Base-by-base conservation (phyloP, 2,329 filamentous ascomycete species). In the Microdochium bolleyi region DNA sequence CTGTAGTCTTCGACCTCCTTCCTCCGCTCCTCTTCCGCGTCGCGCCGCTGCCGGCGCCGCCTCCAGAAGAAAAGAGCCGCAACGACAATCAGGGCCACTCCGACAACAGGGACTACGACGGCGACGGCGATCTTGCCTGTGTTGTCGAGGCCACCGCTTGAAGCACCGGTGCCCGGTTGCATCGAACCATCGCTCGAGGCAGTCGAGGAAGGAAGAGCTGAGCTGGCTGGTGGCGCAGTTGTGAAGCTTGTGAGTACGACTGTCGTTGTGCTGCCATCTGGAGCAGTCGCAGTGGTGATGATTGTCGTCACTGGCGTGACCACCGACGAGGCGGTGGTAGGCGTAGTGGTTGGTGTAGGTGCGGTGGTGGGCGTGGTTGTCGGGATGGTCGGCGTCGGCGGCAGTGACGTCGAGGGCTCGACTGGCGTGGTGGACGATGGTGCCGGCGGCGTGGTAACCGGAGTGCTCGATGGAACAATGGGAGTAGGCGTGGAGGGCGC, bases 1-100 rank as follows among this genome's bases (percentile, higher is more conserved):
- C 88, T 87, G 67, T 97, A 97, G 66, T 97, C 94, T 68, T 97
- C 92, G 11, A 96, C 91, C 70, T 99, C 94, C 73, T 96, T 96
- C 57, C 92, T 83, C 50, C 94, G 83, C 62, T 92, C 84, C 66
- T 96, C 94, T 64, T 94, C 90, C 14, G 87, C 88, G 57, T 84
- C 83, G 75, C 90, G 94, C 58, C 85, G 84, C 62, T 88, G 85
- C 73, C 95, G 95, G 57, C 91, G 87, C 73, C 84, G 91, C 66
- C 89, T 84, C 90, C 91, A 99, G 64, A 92, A 83, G 68, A 88
- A 91, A 25, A 96, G 76, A 7, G 84, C 88, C 2, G 82, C 83
- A 9, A 92, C 70, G 2, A 92, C 83, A 22, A 97, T 76, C 19
- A 95, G 70, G 2, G 89, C 90, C 37, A 97, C 90, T 1, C 87